A percentile compares a stretch with the other conserved stretches of the same genome.
Evolutionary conservation across 1,284 basidiomycete species (phyloP).

Genomic region (Trametes polyzona): DNA sequence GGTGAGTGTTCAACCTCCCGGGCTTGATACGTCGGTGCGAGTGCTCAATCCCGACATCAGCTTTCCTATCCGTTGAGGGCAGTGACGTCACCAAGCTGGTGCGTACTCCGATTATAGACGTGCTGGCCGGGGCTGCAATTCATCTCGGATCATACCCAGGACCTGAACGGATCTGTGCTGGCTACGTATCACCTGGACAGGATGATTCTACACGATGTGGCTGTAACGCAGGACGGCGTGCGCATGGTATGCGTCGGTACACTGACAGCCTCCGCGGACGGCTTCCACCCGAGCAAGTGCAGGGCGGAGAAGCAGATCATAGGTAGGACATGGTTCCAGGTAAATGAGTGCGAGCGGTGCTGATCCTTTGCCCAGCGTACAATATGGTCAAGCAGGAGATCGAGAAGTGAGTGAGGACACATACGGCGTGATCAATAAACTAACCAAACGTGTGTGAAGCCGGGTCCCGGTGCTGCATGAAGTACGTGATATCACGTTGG

Average conservation of each 20-base stretch:
- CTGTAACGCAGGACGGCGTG: conserved; percentile 67
- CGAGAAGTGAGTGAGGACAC: conserved; percentile 58
- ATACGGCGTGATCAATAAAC: neutral
- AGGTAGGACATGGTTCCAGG: conserved; percentile 45
- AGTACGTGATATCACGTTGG: conserved; percentile 72
- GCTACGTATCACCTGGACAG: conserved; percentile 66
- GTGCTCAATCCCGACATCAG: conserved; percentile 32
- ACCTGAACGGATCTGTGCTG: conserved; percentile 55
- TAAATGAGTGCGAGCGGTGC: neutral
- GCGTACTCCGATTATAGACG: too few species aligned
- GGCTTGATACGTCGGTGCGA: neutral
- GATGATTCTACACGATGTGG: conserved; percentile 74
- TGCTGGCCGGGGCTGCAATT: too few species aligned
- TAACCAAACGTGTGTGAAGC: conserved; percentile 39
- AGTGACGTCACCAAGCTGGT: conserved; percentile 55
- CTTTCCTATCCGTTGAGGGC: conserved; percentile 61
- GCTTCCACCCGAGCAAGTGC: conserved; percentile 74
- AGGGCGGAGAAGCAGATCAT: conserved; percentile 78
- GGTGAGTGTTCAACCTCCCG: conserved; percentile 41
- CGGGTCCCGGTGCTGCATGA: conserved; percentile 81
- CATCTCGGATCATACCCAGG: too few species aligned
- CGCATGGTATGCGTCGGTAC: conserved; percentile 76
- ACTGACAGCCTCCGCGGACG: conserved; percentile 59
- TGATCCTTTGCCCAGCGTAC: conserved; percentile 53
- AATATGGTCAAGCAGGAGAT: conserved; percentile 65